Base-by-base conservation (phyloP, 2,329 filamentous ascomycete genomes). In the Pestalotiopsis sp. region DNA sequence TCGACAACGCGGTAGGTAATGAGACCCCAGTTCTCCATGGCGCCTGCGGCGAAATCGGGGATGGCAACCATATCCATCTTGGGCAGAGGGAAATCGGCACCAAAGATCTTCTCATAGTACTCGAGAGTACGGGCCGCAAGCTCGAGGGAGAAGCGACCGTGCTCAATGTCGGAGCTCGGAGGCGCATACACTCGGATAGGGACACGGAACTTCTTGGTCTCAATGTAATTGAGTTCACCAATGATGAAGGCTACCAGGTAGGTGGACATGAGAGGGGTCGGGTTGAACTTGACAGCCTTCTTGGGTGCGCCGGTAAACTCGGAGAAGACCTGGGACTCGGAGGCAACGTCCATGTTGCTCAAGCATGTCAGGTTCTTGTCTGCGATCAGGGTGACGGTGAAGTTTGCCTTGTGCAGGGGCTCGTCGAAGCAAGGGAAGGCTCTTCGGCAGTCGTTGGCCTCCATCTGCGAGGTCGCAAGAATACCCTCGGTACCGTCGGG, bases 21-120 rank as follows among this genome's bases (percentile, higher is more conserved):
- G 65, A 98, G 85, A 78, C 95, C 95, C 95, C 95, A 98, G 81
- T 98, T 98, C 86, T 98, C 95, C 95, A 98, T 98, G 69, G 95
- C 95, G 71, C 95, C 95, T 63, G 94, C 94, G 64, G 94, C 94
- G 79, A 98, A 98, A 79, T 98, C 95, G 17, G 95, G 95, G 77
- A 98, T 95, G 59, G 95, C 95, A 74, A 97, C 91, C 92, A 97
- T 96, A 81, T 97, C 94, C 93, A 97, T 96, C 87, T 97, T 97
- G 65, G 94, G 94, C 57, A 97, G 84, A 6, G 94, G 94, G 78
- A 96, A 98, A 39, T 92, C 85, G 79, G 90, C 95, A 73, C 93
- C 93, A 74, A 98, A 98, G 2, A 94, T 93, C 82, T 97, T 94
- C 81, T 98, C 95, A 83, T 98, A 98, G 80, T 98, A 98, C 36